A percentile compares a stretch with the other conserved stretches of the same genome.
Conservation (phyloP, 768 basidiomycete genomes). For the Panaeolus cyanescens region DNA sequence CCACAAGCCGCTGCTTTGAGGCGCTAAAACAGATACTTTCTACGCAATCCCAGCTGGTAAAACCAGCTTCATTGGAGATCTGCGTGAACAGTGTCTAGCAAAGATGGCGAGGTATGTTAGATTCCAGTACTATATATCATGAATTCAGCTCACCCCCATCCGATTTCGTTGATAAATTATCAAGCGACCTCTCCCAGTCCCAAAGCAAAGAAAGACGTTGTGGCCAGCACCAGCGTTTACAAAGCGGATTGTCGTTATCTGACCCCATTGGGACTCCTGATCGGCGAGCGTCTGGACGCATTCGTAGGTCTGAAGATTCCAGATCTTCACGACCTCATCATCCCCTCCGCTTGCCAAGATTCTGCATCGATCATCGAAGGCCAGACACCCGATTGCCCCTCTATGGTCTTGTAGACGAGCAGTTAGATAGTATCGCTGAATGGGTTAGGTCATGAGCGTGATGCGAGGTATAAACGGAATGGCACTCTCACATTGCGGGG, state of each 20-base stretch:
- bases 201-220: background rate
- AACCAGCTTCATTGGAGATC: background rate
- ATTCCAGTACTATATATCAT: no score
- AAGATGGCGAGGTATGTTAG: no score
- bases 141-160: no score
- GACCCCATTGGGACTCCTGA: background rate
- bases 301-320: background rate
- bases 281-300: background rate
- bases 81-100: no score
- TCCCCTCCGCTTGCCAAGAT: constrained; percentile 4
- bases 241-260: background rate
- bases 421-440: background rate
- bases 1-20: background rate
- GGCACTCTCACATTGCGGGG: background rate
- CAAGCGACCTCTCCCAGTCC: background rate
- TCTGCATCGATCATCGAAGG: background rate
- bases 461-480: background rate
- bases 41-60: background rate
- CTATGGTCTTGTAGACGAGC: background rate
- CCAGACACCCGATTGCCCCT: background rate
- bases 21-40: background rate
- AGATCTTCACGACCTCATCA: background rate
- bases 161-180: no score
- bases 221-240: background rate
- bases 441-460: background rate